Conservation (phyloP, 2,329 filamentous ascomycete genomes). For the Cladosporium sp. region DNA sequence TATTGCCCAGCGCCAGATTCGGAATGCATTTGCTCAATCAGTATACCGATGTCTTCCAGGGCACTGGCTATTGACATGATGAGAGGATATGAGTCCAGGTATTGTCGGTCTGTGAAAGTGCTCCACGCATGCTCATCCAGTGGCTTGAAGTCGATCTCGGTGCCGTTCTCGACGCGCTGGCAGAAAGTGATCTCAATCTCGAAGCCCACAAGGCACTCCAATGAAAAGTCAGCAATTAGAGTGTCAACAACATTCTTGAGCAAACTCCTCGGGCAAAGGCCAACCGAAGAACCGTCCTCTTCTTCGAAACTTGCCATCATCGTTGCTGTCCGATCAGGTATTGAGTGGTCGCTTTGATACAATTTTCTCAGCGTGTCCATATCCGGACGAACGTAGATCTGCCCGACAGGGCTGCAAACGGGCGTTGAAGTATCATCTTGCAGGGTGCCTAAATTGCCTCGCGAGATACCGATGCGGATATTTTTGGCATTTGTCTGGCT, state of each 20-base stretch:
- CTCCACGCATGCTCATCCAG: slow-evolving; percentile 69
- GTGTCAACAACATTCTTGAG: slow-evolving; percentile 47
- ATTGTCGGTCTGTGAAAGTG: slow-evolving; percentile 59
- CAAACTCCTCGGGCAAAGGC: slow-evolving; percentile 56
- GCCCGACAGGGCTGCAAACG: slow-evolving; percentile 55
- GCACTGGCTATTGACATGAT: slow-evolving; percentile 62
- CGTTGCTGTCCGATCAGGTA: slow-evolving; percentile 52
- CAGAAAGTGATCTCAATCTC: slow-evolving; percentile 78
- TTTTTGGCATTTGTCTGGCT: background rate
- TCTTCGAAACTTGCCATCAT: slow-evolving; percentile 65
- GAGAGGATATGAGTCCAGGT: slow-evolving; percentile 53
- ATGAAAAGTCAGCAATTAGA: slow-evolving; percentile 48
- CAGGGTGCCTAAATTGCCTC: slow-evolving; percentile 61
- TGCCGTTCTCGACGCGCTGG: slow-evolving; percentile 38
- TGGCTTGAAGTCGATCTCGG: slow-evolving; percentile 38
- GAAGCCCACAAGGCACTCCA: slow-evolving; percentile 67
- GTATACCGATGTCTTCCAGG: slow-evolving; percentile 59
- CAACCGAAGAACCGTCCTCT: slow-evolving; percentile 47
- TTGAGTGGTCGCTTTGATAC: slow-evolving; percentile 37
- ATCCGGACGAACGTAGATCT: slow-evolving; percentile 65
- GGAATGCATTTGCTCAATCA: slow-evolving; percentile 68
- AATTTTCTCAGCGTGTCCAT: slow-evolving; percentile 56
- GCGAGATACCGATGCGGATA: slow-evolving; percentile 55
- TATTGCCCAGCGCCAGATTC: slow-evolving; percentile 72
- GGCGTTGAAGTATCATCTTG: slow-evolving; percentile 61